Percentiles rank a stretch among this genome's conserved stretches.
Conservation (phyloP, 2,329 filamentous ascomycete genomes). For the Acarospora socialis region DNA sequence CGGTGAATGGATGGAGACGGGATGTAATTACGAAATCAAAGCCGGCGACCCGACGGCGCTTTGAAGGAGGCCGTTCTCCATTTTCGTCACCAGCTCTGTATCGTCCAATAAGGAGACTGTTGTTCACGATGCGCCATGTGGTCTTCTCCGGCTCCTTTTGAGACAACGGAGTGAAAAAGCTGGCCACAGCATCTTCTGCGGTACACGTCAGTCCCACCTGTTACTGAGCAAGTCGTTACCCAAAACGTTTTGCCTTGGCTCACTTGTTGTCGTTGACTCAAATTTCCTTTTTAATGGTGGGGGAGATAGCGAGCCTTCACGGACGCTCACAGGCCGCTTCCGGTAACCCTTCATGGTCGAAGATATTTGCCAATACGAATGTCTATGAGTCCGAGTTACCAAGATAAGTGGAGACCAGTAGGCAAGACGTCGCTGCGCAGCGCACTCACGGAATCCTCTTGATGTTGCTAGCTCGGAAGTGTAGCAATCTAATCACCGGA, state of each 20-base stretch:
- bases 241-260: not conserved
- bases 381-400: too few species aligned
- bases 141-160: constrained; percentile 69
- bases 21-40: constrained; percentile 30
- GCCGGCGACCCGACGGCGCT: constrained; percentile 24
- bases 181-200: constrained; percentile 54
- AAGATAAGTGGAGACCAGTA: too few species aligned
- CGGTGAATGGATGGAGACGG: not conserved
- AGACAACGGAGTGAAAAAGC: constrained; percentile 77
- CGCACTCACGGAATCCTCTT: too few species aligned
- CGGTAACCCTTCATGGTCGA: too few species aligned
- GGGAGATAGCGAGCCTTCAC: constrained; percentile 3
- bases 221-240: too few species aligned
- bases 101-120: constrained; percentile 61
- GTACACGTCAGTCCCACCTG: not conserved
- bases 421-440: too few species aligned
- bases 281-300: constrained; percentile 10
- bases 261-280: constrained; percentile 14
- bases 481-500: too few species aligned
- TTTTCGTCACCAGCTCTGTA: constrained; percentile 31
- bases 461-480: too few species aligned
- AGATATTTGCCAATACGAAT: too few species aligned
- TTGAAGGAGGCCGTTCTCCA: constrained; percentile 13
- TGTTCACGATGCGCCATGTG: constrained; percentile 52
- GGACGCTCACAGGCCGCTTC: not conserved